Evolutionary conservation across 192 early-diverging fungal genomes (phyloP).

Genomic region (Coemansia reversa): DNA sequence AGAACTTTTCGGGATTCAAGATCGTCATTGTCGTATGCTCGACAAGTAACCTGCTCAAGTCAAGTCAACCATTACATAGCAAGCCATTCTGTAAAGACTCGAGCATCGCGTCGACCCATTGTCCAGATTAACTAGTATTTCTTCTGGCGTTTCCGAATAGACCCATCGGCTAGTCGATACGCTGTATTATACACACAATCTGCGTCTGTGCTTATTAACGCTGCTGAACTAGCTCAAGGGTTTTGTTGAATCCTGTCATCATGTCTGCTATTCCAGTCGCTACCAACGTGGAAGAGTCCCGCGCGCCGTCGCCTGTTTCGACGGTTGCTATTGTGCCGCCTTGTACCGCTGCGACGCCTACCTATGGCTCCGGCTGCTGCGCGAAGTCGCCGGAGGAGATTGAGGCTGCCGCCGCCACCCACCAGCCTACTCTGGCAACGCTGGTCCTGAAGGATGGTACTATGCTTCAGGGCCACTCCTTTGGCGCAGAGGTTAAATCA

Average conservation of each 20-base stretch:
- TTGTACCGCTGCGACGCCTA: slow-evolving; percentile 43
- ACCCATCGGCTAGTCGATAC: neutral
- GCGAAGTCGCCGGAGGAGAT: slow-evolving; percentile 46
- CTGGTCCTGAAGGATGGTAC: slow-evolving; percentile 85
- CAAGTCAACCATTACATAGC: slow-evolving; percentile 1
- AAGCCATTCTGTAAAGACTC: neutral
- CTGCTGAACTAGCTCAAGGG: neutral
- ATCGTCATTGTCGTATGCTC: slow-evolving; percentile 12
- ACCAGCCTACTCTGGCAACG: slow-evolving; percentile 56
- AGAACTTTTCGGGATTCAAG: slow-evolving; percentile 4
- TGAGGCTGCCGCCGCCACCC: slow-evolving; percentile 20
- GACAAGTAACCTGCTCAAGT: slow-evolving; percentile 3
- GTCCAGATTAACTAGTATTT: neutral
- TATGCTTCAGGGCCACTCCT: slow-evolving; percentile 86
- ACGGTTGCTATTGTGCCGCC: slow-evolving; percentile 36
- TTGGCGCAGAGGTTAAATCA: slow-evolving; percentile 82
- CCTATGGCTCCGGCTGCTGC: slow-evolving; percentile 38
- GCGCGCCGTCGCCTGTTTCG: slow-evolving; percentile 40
- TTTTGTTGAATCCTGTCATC: neutral
- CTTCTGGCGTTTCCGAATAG: neutral
- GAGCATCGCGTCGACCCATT: neutral
- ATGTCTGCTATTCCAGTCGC: slow-evolving; percentile 51
- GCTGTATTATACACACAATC: neutral
- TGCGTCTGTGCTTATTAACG: neutral
- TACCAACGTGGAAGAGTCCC: slow-evolving; percentile 50